Evolutionary conservation across 169 alveolate genomes (phyloP), one percentile per base, ranked within the genome.

Genomic region (Cryptosporidium muris): DNA sequence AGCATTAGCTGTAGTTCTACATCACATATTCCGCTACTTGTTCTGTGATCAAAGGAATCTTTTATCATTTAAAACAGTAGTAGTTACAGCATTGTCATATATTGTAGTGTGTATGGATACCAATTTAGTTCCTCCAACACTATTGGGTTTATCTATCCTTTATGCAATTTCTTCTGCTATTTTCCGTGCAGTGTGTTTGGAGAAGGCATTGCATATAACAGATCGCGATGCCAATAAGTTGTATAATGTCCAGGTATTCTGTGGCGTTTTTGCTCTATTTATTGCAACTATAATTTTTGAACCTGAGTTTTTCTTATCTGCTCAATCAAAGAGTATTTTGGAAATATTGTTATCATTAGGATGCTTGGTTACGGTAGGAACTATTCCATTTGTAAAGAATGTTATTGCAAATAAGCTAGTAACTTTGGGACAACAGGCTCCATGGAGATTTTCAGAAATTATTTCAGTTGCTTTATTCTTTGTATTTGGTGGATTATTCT

Each of bases 391-490:
- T 82, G 81, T 94, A 63, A 95, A 95, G 90, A 95, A 95, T 91
- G 95, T 94, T 16, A 95, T 95, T 37, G 93, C 97, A 43, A 95
- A 95, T 82, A 91, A 97, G 40, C 90, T 95, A 5, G 95, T 95
- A 88, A 91, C 97, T 64, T 91, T 94, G 63, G 94, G 97, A 9
- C 97, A 97, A n/a, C 98, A 95, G 80, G 97, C 95, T 52, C 98
- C 98, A 63, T 95, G 98, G 98, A 91, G 98, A 53, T 91, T 91
- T 81, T 92, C 95, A 36, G 98, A 95, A 89, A 91, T 95, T 45
- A 48, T 95, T 54, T 92, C 98, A 3, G 96, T 95, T 37, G 92
- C 92, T n/a, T 88, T 95, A 43, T 94, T 95, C 56, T 95, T 95
- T 82, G 66, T 94, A 62, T 93, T 95, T 63, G 98, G 98, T 64